Evolutionary conservation across 371 early-diverging fungal genomes (phyloP), one percentile per base, ranked within the genome.

Genomic region (Batrachochytrium dendrobatidis): DNA sequence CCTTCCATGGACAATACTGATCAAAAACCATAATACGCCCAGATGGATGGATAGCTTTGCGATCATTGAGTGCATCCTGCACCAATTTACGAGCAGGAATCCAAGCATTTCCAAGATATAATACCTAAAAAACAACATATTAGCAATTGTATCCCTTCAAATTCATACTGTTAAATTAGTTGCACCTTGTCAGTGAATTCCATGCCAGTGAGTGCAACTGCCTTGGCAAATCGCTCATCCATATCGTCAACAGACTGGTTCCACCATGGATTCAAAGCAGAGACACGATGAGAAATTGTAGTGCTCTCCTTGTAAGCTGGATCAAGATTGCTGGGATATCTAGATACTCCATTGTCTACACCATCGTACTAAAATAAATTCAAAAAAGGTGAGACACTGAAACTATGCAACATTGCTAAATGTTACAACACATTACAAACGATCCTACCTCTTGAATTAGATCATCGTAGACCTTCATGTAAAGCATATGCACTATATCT

Each of bases 341-440:
- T 86, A 31, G 81, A 75, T 46, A 95, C 86, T 34, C 98, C 98
- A 53, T 97, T 97, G 73, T 97, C 98, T 46, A 86, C 83, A n/a
- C 76, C 87, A 52, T 74, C 75, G 51, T 66, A 66, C 63, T 61
- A 44, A 1, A 39, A 50, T 39, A 4, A 4, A 28, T 18, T 17
- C 17, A 6, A 28, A 46, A 5, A 46, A 24, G 48, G 48, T 28
- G 4, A 46, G 8, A 46, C 8, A 8, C 8, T 24, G 48, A 18
- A 28, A 28, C 4, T 46, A 4, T n/a, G 39, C 15, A 12, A 39
- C 39, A 39, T 15, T 39, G 39, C 15, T n/a, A 39, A 12, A 46
- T 8, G 48, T 28, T 18, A 31, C 58, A 34, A 58, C 30, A 31
- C 58, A 51, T 53, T 60, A 7, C 60, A 50, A 24, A 24, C 32